Percentiles rank a stretch among this genome's conserved stretches.
Conservation (phyloP, 768 basidiomycete genomes). For the Lactarius hengduanensis region DNA sequence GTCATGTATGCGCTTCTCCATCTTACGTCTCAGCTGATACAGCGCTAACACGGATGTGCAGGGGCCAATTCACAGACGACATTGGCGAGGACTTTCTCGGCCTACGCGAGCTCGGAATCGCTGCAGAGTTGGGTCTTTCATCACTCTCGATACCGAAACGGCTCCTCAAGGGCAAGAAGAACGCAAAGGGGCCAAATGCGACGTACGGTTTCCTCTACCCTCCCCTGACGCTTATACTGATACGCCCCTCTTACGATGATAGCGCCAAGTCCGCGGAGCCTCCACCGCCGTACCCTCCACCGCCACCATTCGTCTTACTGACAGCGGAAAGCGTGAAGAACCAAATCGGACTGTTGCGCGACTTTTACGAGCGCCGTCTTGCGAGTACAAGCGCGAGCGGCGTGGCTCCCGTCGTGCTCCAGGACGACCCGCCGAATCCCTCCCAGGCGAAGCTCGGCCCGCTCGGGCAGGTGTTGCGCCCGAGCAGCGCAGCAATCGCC, state of each 20-base stretch:
- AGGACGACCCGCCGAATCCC: conserved; percentile 61
- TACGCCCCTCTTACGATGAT: background rate
- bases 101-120: conserved; percentile 82
- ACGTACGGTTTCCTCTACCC: conserved; percentile 45
- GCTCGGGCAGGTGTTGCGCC: conserved; percentile 68
- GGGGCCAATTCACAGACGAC: conserved; percentile 83
- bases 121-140: conserved; percentile 76
- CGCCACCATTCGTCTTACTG: conserved; percentile 76
- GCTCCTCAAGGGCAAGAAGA: conserved; percentile 58
- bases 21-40: background rate
- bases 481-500: conserved; percentile 41
- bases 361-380: conserved; percentile 67
- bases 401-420: conserved; percentile 41
- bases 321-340: conserved; percentile 60
- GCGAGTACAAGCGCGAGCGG: conserved; percentile 28
- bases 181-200: conserved; percentile 39
- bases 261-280: conserved; percentile 71
- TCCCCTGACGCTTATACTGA: conserved; percentile 6
- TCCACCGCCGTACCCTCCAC: conserved; percentile 81
- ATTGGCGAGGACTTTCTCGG: conserved; percentile 95
- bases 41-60: conserved; percentile 32
- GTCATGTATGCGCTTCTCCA: conserved; percentile 50
- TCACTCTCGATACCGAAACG: conserved; percentile 76
- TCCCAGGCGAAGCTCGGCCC: conserved; percentile 74
- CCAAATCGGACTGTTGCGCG: conserved; percentile 83